These are phyloP conservation scores for Curvularia spicifera DNA, from an alignment of 2,329 filamentous ascomycete genomes.

Conservation along the genomic window DNA sequence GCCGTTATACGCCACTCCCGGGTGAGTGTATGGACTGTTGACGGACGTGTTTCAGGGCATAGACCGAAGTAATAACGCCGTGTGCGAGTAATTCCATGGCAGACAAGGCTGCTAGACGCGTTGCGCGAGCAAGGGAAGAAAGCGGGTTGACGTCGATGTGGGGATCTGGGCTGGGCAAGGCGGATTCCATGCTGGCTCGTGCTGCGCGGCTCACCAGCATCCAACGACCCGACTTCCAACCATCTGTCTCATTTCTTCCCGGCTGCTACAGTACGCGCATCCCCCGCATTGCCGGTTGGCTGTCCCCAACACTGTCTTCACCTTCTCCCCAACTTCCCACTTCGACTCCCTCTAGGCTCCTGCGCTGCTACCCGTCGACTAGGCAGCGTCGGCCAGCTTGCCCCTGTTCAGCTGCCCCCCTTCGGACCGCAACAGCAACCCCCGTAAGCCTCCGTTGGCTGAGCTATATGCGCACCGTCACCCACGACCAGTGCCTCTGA, in stretches of 20 bases:
- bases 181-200: conserved; percentile 22
- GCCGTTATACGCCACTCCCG: background rate
- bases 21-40: background rate
- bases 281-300: conserved; percentile 18
- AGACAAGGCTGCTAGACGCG: background rate
- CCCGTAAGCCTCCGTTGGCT: conserved; percentile 35
- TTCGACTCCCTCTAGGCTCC: background rate
- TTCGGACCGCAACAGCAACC: conserved; percentile 29
- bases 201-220: conserved; percentile 22
- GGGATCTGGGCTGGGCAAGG: conserved; percentile 16
- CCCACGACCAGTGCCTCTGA: conserved; percentile 25
- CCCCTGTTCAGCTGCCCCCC: conserved; percentile 30
- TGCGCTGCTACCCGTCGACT: conserved; percentile 18
- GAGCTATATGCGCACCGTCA: conserved; percentile 39
- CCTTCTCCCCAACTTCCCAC: background rate
- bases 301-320: conserved; percentile 7
- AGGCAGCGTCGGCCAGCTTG: conserved; percentile 18
- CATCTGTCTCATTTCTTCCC: conserved; percentile 23
- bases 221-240: conserved; percentile 19
- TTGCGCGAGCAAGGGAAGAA: conserved; percentile 14
- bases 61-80: background rate
- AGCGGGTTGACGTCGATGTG: conserved; percentile 31
- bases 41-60: background rate
- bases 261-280: conserved; percentile 26
- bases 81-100: background rate